These are phyloP conservation scores for Silene coronaria DNA, from an alignment of 179 eudicot species.

Conservation along the genomic window DNA sequence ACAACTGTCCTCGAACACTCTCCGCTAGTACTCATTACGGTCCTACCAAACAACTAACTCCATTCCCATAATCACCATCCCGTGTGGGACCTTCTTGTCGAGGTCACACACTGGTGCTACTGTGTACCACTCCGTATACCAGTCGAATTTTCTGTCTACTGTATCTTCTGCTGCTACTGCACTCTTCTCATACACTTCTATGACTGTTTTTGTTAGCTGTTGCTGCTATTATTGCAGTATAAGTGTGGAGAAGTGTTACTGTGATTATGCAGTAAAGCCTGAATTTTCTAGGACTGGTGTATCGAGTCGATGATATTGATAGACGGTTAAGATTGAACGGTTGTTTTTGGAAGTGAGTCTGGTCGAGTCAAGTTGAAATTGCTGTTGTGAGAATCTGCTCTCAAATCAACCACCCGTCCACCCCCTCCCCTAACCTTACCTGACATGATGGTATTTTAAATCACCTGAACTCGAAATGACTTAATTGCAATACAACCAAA, in stretches of 20 bases:
- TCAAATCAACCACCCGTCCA: too few relatives aligned
- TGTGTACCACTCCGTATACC: slow-evolving; percentile 72
- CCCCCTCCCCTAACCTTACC: too few relatives aligned
- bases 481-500: too few relatives aligned
- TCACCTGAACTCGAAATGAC: too few relatives aligned
- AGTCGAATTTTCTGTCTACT: slow-evolving; percentile 46
- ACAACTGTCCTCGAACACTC: slow-evolving; percentile 67
- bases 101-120: slow-evolving; percentile 61
- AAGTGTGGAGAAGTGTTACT: neutral
- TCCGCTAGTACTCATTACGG: slow-evolving; percentile 48
- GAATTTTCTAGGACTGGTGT: neutral
- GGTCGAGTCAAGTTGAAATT: neutral
- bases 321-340: neutral
- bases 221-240: neutral
- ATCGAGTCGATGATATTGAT: neutral
- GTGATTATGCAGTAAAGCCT: neutral
- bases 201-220: neutral
- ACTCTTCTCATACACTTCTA: neutral
- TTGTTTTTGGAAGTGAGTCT: neutral
- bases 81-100: slow-evolving; percentile 68
- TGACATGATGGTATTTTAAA: too few relatives aligned
- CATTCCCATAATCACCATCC: slow-evolving; percentile 51
- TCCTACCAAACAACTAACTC: slow-evolving; percentile 86
- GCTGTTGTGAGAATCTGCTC: too few relatives aligned
- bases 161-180: neutral